Base-by-base conservation (phyloP, 257 asterid genomes). In the Fraxinus americana region DNA sequence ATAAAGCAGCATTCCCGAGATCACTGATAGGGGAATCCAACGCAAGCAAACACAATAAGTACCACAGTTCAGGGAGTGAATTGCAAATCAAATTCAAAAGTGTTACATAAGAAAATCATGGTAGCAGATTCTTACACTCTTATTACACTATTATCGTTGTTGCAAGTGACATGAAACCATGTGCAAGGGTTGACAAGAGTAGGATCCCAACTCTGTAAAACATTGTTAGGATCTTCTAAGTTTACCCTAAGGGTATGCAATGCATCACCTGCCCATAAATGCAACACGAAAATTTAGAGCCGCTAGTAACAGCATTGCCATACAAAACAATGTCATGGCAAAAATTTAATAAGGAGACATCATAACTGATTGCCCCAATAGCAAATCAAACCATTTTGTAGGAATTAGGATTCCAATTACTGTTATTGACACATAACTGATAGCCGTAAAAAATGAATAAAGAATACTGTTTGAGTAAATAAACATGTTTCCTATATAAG, bases 161-260 rank as follows among this genome's bases (percentile, higher is more conserved):
- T 92, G 90, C 99, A 95, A 69, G 99, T 95, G 75, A 95, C 99
- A 79, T 95, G 99, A 83, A 95, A 95, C 99, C 99, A 95, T 79
- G 99, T 93, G 81, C 99, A 95, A n/a, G 99, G 99, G 77, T 95
- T 95, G 87, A 95, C 99, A 76, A 95, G 97, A 67, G 99, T 93
- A 17, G 99, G 98, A 79, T 95, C 99, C 99, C 99, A 95, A 89
- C 99, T 95, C 81, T 95, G 99, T 45, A 95, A 77, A 73, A 95
- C 99, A 80, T 91, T 95, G 90, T 92, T 90, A 59, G 99, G 99
- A 85, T 95, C 99, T 57, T 81, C 84, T 78, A 95, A 87, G 87
- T 86, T 95, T 57, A 90, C 78, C 80, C 98, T 84, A 65, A 95
- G 89, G 86, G 82, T 89, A 76, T 95, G 98, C 75, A 95, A 84